Evolutionary conservation across 2,329 filamentous ascomycete genomes (phyloP).

Genomic region (Calycina herbarum): DNA sequence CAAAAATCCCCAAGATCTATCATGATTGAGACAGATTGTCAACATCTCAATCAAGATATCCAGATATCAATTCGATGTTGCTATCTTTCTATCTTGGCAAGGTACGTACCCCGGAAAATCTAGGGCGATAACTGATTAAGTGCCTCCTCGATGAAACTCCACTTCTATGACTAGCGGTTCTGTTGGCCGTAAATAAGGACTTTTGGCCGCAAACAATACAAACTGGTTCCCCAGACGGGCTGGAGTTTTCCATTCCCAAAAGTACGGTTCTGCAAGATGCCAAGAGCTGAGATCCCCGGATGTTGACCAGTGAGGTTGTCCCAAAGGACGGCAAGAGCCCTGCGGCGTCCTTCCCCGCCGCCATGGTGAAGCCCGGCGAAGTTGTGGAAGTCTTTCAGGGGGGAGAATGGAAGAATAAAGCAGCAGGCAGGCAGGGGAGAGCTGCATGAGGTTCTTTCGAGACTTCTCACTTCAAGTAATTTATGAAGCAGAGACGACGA

Average conservation of each 20-base stretch:
- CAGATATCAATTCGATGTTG: constrained; percentile 2
- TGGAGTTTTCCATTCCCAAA: neutral
- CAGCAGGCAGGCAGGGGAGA: constrained; percentile 2
- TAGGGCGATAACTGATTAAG: neutral
- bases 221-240: constrained; percentile 3
- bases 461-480: neutral
- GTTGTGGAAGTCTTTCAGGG: neutral
- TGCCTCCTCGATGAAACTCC: neutral
- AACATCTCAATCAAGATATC: constrained; percentile 2
- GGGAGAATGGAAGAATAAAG: neutral
- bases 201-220: neutral
- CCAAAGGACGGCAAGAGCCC: neutral
- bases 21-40: neutral
- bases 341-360: neutral
- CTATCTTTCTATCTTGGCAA: neutral
- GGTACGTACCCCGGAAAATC: neutral
- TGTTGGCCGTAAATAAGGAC: neutral
- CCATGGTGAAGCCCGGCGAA: neutral
- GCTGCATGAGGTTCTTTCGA: neutral
- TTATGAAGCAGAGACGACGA: neutral
- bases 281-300: neutral
- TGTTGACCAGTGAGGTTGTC: neutral
- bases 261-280: constrained; percentile 5
- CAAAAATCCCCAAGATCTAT: neutral
- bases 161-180: neutral